Base-by-base conservation (phyloP, 306 rosid species). In the Trifolium dubium region DNA sequence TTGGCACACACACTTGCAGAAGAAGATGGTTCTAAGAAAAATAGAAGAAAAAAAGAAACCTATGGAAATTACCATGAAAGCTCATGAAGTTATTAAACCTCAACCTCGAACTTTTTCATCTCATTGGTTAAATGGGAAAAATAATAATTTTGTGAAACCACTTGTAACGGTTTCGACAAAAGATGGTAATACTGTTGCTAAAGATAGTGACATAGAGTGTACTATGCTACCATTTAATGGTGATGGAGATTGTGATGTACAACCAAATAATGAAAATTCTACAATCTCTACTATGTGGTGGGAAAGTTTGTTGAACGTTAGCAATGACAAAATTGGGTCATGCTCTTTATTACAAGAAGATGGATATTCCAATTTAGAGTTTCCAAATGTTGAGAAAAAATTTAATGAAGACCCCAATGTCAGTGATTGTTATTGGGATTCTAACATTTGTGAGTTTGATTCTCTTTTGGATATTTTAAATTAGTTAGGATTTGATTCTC, bases 71-170 rank as follows among this genome's bases (percentile, higher is more conserved):
- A 66, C 28, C 12, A 44, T 37, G 8, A 37, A 39, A 64, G 2
- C 40, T 28, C 41, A 46, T 8, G 29, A 67, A 29, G 4, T 67
- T 67, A 67, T 67, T 14, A 67, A 67, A n/a, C 72, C 72, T 67
- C 56, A 5, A 28, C 71, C 56, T 43, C 71, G 71, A 66, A 66
- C 56, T 14, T 19, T 66, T 66, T 44, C 71, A 44, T 13, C 10
- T 4, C 10, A 44, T 13, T 4, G 41, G 72, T 67, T 67, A 9
- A 30, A 67, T 10, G 43, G 4, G 44, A 67, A 30, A 67, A 29
- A 40, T 64, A 55, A 23, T 11, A 51, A 0, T 17, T 4, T 10
- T 28, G 8, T 10, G 4, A 28, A 28, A 56, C 63, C 35, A 60
- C 17, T 51, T 15, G 5, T 5, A 18, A 14, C 7, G 53, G 35